phyloP scores from a whole-genome alignment of 2,329 filamentous ascomycete species.

The Metarhizium rileyi region DNA sequence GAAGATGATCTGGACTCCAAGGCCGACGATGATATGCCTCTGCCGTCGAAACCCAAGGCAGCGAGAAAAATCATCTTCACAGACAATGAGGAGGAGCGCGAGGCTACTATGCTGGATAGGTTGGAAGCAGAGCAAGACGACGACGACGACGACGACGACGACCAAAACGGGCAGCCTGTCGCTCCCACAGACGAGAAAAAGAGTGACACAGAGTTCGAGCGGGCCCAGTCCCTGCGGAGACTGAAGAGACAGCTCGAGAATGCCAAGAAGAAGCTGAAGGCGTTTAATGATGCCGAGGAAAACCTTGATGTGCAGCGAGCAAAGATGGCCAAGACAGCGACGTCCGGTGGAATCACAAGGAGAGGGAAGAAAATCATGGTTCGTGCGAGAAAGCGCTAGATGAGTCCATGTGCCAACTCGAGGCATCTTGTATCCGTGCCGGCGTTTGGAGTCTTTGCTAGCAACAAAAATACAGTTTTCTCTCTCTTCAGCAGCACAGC shows the following conservation, averaged over 20 bases:
- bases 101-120: constrained; percentile 20
- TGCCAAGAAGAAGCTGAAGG: constrained; percentile 44
- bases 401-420: not conserved
- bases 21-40: constrained; percentile 23
- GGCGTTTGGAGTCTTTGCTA: constrained; percentile 2
- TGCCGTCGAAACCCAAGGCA: constrained; percentile 18
- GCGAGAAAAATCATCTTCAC: constrained; percentile 45
- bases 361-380: constrained; percentile 54
- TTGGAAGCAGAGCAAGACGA: constrained; percentile 23
- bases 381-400: constrained; percentile 49
- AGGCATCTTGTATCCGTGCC: not conserved
- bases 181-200: constrained; percentile 10
- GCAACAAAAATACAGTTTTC: constrained; percentile 8
- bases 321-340: constrained; percentile 56
- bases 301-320: constrained; percentile 49
- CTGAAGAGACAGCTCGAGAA: constrained; percentile 38
- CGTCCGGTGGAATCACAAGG: constrained; percentile 48
- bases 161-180: constrained; percentile 11
- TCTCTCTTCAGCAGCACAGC: not conserved
- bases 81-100: constrained; percentile 28
- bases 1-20: constrained; percentile 23
- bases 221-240: constrained; percentile 32
- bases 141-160: constrained; percentile 17
- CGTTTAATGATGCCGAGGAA: constrained; percentile 45
- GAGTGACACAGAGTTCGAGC: constrained; percentile 26